Evolutionary conservation across 495 filamentous ascomycete species (phyloP).

Genomic region (Parmelia sp.): DNA sequence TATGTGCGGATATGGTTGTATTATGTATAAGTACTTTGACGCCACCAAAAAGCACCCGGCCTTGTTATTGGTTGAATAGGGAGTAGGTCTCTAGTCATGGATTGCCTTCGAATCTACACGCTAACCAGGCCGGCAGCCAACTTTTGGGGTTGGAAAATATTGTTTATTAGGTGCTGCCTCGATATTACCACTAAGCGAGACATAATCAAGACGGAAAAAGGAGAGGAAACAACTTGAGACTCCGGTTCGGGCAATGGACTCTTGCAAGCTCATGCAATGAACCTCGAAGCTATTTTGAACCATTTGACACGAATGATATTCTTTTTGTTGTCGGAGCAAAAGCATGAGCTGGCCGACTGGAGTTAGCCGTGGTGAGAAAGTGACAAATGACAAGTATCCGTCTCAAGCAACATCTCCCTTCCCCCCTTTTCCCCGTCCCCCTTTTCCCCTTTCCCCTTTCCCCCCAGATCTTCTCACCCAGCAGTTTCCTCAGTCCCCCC

Average conservation of each 20-base stretch:
- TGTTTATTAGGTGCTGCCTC: background rate
- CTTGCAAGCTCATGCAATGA: slow-evolving; percentile 9
- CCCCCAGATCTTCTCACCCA: background rate
- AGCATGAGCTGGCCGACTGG: too few relatives aligned
- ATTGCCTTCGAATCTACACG: background rate
- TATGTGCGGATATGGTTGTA: background rate
- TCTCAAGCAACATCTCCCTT: background rate
- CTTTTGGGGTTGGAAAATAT: background rate
- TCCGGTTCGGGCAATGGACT: slow-evolving; percentile 4
- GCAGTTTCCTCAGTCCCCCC: slow-evolving; percentile 2
- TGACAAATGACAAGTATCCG: too few relatives aligned
- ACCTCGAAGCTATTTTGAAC: slow-evolving; percentile 2
- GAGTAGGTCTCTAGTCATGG: background rate
- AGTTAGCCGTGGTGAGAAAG: too few relatives aligned
- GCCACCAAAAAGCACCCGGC: background rate
- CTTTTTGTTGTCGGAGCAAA: too few relatives aligned
- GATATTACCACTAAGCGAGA: background rate
- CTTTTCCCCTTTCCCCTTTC: too few relatives aligned
- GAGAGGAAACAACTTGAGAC: slow-evolving; percentile 1
- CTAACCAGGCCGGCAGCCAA: background rate
- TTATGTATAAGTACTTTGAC: background rate
- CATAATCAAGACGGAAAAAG: background rate
- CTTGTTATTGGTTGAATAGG: background rate
- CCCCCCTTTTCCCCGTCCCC: too few relatives aligned
- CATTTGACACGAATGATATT: background rate